phyloP scores from a whole-genome alignment of 106 monocot genomes.

The Xerophyta viscosa region DNA sequence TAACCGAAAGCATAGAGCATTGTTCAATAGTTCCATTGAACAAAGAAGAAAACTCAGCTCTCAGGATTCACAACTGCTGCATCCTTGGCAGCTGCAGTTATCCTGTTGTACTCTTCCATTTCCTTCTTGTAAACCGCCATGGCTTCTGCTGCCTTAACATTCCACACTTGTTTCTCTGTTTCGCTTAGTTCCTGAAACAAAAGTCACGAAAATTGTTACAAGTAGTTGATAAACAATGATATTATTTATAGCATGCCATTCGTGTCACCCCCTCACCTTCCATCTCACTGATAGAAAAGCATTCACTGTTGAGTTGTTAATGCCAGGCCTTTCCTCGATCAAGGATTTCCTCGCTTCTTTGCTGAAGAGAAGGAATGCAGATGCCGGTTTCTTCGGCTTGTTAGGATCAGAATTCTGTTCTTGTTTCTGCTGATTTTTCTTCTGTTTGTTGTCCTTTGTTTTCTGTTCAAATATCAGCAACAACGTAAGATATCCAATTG shows the following conservation, averaged over 20 bases:
- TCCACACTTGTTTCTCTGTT: conserved; percentile 59
- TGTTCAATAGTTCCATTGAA: conserved; percentile 3
- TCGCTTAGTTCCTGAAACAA: conserved; percentile 51
- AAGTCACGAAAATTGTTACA: neutral
- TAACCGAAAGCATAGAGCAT: neutral
- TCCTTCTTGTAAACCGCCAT: conserved; percentile 68
- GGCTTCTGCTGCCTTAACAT: conserved; percentile 41
- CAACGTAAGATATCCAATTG: neutral
- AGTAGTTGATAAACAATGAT: neutral
- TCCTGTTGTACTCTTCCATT: conserved; percentile 65
- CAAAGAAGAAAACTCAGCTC: neutral
- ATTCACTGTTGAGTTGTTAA: conserved; percentile 34
- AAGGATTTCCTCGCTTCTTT: conserved; percentile 58
- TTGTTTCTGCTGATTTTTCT: conserved; percentile 31
- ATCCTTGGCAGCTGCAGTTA: conserved; percentile 6
- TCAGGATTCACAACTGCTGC: neutral
- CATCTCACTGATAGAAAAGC: conserved; percentile 83
- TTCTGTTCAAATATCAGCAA: conserved; percentile 32
- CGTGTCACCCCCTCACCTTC: conserved; percentile 28
- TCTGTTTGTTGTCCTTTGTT: conserved; percentile 45
- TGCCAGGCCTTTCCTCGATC: conserved; percentile 31
- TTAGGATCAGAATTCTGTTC: conserved; percentile 50
- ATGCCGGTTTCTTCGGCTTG: conserved; percentile 82
- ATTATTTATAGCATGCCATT: neutral
- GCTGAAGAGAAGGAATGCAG: conserved; percentile 78